Percentiles rank a stretch among this genome's conserved stretches.
These are phyloP conservation scores for Austroboletus eburneus DNA, from an alignment of 768 basidiomycete genomes.

Conservation along the genomic window DNA sequence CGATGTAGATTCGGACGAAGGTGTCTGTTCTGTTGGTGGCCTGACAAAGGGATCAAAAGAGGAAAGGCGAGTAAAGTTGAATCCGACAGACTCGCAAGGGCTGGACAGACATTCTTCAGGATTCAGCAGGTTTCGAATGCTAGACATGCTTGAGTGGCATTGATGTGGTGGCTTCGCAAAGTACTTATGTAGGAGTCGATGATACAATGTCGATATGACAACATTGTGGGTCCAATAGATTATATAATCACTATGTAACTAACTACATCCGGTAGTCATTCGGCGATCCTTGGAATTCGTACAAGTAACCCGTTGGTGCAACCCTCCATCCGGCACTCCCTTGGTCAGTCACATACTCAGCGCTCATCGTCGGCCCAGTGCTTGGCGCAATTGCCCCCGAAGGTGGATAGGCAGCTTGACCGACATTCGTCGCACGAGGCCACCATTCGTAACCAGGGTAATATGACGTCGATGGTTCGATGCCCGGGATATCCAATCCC, in stretches of 20 bases:
- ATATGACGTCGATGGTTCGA: conserved; percentile 50
- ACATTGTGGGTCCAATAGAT: conserved; percentile 33
- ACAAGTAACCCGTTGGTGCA: conserved; percentile 13
- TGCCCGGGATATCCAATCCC: conserved; percentile 59
- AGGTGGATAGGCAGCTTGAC: conserved; percentile 14
- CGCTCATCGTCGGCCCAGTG: conserved; percentile 7
- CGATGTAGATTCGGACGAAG: conserved; percentile 34
- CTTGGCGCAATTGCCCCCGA: conserved; percentile 1
- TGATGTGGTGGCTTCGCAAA: conserved; percentile 13
- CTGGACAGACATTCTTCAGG: conserved; percentile 41
- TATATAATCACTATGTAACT: conserved; percentile 30
- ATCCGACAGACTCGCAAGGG: conserved; percentile 39
- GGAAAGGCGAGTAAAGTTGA: conserved; percentile 4
- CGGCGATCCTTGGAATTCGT: conserved; percentile 17
- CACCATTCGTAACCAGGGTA: conserved; percentile 62
- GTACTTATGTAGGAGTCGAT: too few species aligned
- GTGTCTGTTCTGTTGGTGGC: conserved; percentile 23
- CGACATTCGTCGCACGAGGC: conserved; percentile 37
- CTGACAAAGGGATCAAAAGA: conserved; percentile 29
- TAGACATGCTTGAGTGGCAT: conserved; percentile 45
- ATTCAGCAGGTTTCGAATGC: conserved; percentile 53
- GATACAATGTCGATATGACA: conserved; percentile 2
- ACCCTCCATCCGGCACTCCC: conserved; percentile 20
- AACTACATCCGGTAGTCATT: conserved; percentile 23
- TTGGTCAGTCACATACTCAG: conserved; percentile 17